phyloP scores from a whole-genome alignment of 306 rosid species.

The Vigna radiata region DNA sequence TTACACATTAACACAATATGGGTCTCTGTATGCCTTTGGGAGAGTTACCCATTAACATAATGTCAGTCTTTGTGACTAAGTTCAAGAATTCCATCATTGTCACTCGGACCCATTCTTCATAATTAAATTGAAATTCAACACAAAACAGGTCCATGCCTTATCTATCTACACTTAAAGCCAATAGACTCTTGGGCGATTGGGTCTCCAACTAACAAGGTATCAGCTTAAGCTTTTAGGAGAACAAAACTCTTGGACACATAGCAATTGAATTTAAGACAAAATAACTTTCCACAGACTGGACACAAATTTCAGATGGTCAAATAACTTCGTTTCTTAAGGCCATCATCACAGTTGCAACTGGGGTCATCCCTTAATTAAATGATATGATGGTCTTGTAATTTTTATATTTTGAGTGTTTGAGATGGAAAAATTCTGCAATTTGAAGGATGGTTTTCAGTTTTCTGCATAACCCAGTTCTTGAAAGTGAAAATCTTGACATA shows the following conservation, averaged over 20 bases:
- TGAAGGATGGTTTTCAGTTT: no score
- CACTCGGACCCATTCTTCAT: conserved; percentile 17
- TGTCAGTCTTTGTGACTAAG: background rate
- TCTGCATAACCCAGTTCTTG: no score
- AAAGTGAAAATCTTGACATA: no score
- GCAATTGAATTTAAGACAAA: conserved; percentile 12
- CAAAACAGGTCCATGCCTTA: background rate
- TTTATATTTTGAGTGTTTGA: no score
- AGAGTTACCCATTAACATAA: background rate
- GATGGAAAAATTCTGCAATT: no score
- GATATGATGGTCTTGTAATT: no score
- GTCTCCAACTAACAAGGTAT: conserved; percentile 17
- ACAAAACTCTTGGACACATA: background rate
- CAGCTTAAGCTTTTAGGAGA: background rate
- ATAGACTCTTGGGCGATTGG: background rate
- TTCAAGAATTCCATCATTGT: background rate
- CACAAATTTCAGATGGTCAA: conserved; percentile 8
- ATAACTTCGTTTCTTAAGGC: conserved; percentile 19
- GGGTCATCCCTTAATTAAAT: no score
- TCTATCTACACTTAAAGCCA: conserved; percentile 6
- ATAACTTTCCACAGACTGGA: conserved; percentile 16
- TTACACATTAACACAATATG: background rate
- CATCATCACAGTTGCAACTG: no score
- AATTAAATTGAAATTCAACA: background rate
- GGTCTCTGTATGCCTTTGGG: background rate